phyloP scores from a whole-genome alignment of 2,329 filamentous ascomycete species.

The Chrysoporthe cubensis region DNA sequence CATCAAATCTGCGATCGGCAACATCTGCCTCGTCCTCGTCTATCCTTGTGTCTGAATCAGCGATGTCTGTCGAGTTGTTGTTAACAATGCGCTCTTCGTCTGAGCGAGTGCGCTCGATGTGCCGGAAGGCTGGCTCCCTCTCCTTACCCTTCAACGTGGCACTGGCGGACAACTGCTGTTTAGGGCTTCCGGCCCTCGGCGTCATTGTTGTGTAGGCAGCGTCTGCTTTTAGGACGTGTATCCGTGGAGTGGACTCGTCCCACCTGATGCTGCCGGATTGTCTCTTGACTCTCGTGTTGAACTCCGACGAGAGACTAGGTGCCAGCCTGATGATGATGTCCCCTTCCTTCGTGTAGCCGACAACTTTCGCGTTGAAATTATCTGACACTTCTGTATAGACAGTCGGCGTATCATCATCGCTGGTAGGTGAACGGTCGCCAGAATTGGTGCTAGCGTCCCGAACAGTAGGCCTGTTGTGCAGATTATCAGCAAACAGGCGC shows the following conservation, averaged over 20 bases:
- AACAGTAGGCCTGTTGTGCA: conserved; percentile 15
- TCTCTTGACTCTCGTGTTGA: conserved; percentile 6
- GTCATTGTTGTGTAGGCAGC: not conserved
- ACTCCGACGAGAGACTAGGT: conserved; percentile 15
- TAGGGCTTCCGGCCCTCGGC: not conserved
- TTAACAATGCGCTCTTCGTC: not conserved
- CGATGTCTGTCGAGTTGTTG: not conserved
- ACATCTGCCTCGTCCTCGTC: not conserved
- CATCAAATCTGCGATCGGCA: not conserved
- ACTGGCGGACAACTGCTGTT: conserved; percentile 17
- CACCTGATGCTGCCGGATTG: conserved; percentile 21
- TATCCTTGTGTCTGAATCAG: not conserved
- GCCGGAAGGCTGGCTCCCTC: conserved; percentile 24
- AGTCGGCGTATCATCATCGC: conserved; percentile 13
- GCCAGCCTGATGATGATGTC: conserved; percentile 26
- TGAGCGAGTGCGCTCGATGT: not conserved
- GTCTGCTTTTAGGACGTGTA: not conserved
- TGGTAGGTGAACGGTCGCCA: not conserved
- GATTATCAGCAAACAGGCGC: not conserved
- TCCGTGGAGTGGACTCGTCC: conserved; percentile 16
- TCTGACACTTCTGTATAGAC: conserved; percentile 8
- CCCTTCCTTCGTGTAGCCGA: conserved; percentile 28
- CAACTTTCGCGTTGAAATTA: conserved; percentile 26
- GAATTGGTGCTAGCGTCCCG: conserved; percentile 23
- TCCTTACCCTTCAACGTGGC: conserved; percentile 30